These are phyloP conservation scores for Trametopsis cervina DNA, from an alignment of 768 basidiomycete genomes.

Conservation along the genomic window DNA sequence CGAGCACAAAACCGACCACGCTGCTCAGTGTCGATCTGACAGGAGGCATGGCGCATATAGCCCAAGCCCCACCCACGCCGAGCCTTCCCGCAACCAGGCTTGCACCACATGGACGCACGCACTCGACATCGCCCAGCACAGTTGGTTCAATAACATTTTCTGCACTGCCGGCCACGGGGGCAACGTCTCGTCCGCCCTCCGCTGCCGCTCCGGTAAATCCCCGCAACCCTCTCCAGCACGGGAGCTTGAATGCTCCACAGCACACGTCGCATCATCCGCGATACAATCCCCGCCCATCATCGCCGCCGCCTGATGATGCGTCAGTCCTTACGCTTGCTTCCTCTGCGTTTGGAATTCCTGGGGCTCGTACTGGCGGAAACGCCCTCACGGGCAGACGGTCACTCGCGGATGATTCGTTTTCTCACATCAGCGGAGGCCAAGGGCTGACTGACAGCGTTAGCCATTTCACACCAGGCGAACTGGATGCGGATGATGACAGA, in stretches of 20 bases:
- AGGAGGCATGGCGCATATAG: constrained; percentile 86
- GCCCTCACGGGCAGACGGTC: constrained; percentile 25
- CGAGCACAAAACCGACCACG: constrained; percentile 93
- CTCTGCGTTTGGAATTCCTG: constrained; percentile 78
- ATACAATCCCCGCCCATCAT: constrained; percentile 91
- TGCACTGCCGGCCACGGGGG: constrained; percentile 46
- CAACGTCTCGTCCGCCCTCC: constrained; percentile 36
- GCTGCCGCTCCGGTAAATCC: constrained; percentile 17
- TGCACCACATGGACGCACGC: constrained; percentile 51
- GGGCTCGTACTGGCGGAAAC: constrained; percentile 37
- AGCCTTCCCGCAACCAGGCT: constrained; percentile 46
- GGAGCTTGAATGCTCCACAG: constrained; percentile 70
- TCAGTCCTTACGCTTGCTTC: constrained; percentile 90
- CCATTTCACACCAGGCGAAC: constrained; percentile 53
- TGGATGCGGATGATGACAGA: constrained; percentile 44
- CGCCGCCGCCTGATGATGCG: constrained; percentile 87
- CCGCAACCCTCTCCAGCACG: constrained; percentile 10
- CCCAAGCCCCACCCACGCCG: constrained; percentile 69
- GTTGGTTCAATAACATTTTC: constrained; percentile 70
- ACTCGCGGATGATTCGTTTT: constrained; percentile 51
- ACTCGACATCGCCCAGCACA: constrained; percentile 47
- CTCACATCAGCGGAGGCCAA: constrained; percentile 49
- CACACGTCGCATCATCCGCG: constrained; percentile 92
- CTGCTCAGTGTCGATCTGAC: constrained; percentile 84
- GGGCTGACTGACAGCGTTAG: constrained; percentile 51